Percentiles rank a stretch among this genome's conserved stretches.
Evolutionary conservation across 768 basidiomycete species (phyloP).

Genomic region (Hemileccinum impolitum): DNA sequence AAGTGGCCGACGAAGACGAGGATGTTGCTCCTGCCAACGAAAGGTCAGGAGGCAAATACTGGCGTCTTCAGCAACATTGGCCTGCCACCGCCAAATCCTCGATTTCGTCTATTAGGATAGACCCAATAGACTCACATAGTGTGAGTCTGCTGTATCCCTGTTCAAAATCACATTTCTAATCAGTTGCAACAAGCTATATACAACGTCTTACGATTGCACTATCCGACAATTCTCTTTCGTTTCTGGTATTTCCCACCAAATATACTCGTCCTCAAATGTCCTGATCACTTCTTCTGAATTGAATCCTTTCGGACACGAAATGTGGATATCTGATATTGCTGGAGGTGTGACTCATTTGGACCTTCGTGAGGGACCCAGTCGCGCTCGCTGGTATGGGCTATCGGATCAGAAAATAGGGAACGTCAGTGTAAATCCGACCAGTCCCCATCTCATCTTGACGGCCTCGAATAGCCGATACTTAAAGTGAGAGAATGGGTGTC

Average conservation of each 20-base stretch:
- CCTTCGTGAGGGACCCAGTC: slow-evolving; percentile 57
- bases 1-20: slow-evolving; percentile 62
- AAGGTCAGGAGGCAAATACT: slow-evolving; percentile 68
- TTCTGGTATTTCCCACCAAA: slow-evolving; percentile 66
- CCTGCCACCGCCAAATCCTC: slow-evolving; percentile 78
- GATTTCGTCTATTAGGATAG: slow-evolving; percentile 73
- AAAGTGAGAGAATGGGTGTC: slow-evolving; percentile 45
- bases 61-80: slow-evolving; percentile 82
- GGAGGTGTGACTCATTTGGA: slow-evolving; percentile 78
- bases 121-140: slow-evolving; percentile 71
- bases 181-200: slow-evolving; percentile 55
- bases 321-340: slow-evolving; percentile 77
- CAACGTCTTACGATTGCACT: slow-evolving; percentile 79
- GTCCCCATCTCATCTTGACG: slow-evolving; percentile 63
- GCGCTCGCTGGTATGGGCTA: slow-evolving; percentile 58
- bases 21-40: slow-evolving; percentile 39
- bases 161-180: background rate
- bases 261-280: slow-evolving; percentile 54
- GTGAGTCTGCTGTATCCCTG: slow-evolving; percentile 36
- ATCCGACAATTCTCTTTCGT: slow-evolving; percentile 71
- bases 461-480: slow-evolving; percentile 71
- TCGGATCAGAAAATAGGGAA: slow-evolving; percentile 75
- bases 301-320: slow-evolving; percentile 62
- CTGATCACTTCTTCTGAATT: slow-evolving; percentile 74
- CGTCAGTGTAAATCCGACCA: slow-evolving; percentile 73